Base-by-base conservation (phyloP, 495 filamentous ascomycete species). In the Acidiella bohemica region DNA sequence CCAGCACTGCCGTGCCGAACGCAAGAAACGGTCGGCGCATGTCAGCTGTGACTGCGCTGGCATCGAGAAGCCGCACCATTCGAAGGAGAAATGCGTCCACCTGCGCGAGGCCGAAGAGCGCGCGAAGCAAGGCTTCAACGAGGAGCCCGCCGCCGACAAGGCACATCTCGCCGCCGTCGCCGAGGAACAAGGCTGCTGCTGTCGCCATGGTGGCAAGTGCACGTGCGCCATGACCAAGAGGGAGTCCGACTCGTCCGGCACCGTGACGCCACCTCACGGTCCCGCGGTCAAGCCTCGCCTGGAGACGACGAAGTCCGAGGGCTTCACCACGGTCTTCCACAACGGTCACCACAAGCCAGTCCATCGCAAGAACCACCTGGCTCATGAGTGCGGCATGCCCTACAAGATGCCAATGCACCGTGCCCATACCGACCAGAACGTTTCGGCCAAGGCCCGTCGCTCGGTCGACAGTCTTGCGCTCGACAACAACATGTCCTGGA, bases 41-140 rank as follows among this genome's bases (percentile, higher is more conserved):
- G 75, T 87, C 52, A 88, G 87, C 65, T 99, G 90, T 69, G 88
- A 95, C 60, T 99, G 90, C 65, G 87, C 85, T 59, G 86, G 90
- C 61, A 21, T 30, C 12, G 48, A 51, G n/a, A 93, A 88, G 74
- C 72, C 66, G 55, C 76, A 68, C 27, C 68, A 84, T 70, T 59
- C 57, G 33, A 70, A 73, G 57, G 66, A 68, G 36, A 58, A 68
- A 59, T 84, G 81, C 63, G 65, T 70, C 49, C 75, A 84, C 53
- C 36, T 53, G 16, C 49, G 50, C 20, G 54, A 55, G 39, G 58
- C 56, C 42, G 65, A 67, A 21, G 47, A 46, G 22, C 22, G 32
- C n/a, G 39, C 44, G 8, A 47, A 39, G 38, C 3, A 30, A 5
- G 44, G 64, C 56, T 46, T 66, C 41, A 34, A 41, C 12, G 41